A percentile compares a stretch with the other conserved stretches of the same genome.
Conservation (phyloP, 2,329 filamentous ascomycete genomes). For the Dendrostoma leiphaemia region DNA sequence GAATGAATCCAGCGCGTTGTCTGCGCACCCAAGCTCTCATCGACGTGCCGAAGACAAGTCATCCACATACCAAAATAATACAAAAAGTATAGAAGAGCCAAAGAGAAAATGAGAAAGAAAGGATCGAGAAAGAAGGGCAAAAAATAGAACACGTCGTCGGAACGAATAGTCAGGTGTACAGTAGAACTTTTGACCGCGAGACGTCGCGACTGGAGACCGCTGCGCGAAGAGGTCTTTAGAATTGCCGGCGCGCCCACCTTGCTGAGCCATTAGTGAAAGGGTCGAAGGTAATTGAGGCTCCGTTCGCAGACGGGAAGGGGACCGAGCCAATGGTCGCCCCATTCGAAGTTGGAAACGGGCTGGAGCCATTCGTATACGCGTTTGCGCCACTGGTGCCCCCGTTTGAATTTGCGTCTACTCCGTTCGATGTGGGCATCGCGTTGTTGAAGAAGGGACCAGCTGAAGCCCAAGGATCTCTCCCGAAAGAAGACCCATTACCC, state of each 20-base stretch:
- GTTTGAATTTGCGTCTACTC: neutral
- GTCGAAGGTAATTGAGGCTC: no score
- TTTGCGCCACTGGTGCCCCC: neutral
- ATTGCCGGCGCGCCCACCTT: no score
- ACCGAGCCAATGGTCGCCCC: no score
- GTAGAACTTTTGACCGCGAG: no score
- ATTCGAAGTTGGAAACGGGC: neutral
- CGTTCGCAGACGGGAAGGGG: no score
- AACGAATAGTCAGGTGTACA: no score
- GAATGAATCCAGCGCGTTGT: constrained; percentile 1
- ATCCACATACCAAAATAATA: constrained; percentile 3
- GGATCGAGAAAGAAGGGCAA: neutral
- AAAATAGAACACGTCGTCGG: no score
- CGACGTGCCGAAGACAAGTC: neutral
- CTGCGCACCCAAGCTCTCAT: constrained; percentile 7
- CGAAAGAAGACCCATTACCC: neutral
- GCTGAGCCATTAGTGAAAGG: no score
- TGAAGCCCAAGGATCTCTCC: constrained; percentile 7
- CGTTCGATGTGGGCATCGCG: neutral
- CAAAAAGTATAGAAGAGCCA: neutral
- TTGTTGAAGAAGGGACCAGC: neutral
- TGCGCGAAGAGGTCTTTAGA: no score
- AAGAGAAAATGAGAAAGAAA: neutral
- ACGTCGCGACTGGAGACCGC: no score
- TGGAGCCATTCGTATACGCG: neutral